A percentile compares a stretch with the other conserved stretches of the same genome.
phyloP scores from a whole-genome alignment of 2,329 filamentous ascomycete species.

The Colletotrichum sp. region DNA sequence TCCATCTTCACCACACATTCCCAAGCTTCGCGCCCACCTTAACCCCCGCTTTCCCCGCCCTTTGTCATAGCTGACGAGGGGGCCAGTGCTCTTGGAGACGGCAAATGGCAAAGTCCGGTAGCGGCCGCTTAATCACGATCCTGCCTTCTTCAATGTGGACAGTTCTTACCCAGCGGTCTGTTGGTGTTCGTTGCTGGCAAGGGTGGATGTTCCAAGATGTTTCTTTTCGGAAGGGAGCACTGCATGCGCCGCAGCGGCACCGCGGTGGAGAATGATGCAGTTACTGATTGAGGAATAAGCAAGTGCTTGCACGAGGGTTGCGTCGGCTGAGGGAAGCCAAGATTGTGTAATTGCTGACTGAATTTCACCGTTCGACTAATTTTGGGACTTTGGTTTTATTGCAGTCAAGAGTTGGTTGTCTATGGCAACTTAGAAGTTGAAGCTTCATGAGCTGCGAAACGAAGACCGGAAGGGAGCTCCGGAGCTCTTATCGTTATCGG shows the following conservation, averaged over 20 bases:
- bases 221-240: neutral
- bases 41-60: slow-evolving; percentile 31
- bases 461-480: neutral
- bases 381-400: neutral
- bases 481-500: neutral
- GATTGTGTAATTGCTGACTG: neutral
- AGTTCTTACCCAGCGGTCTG: neutral
- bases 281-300: neutral
- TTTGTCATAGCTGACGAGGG: slow-evolving; percentile 36
- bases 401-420: neutral
- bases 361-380: neutral
- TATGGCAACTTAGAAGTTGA: neutral
- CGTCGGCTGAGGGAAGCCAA: neutral
- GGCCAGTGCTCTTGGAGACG: neutral
- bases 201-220: neutral
- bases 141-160: neutral
- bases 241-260: neutral
- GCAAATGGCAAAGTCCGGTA: neutral
- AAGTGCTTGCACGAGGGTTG: neutral
- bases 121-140: neutral
- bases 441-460: neutral
- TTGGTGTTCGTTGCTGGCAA: neutral
- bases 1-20: slow-evolving; percentile 1
- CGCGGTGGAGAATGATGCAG: neutral
- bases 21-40: neutral